phyloP scores from a whole-genome alignment of 768 basidiomycete species.

The Scleroderma citrinum region DNA sequence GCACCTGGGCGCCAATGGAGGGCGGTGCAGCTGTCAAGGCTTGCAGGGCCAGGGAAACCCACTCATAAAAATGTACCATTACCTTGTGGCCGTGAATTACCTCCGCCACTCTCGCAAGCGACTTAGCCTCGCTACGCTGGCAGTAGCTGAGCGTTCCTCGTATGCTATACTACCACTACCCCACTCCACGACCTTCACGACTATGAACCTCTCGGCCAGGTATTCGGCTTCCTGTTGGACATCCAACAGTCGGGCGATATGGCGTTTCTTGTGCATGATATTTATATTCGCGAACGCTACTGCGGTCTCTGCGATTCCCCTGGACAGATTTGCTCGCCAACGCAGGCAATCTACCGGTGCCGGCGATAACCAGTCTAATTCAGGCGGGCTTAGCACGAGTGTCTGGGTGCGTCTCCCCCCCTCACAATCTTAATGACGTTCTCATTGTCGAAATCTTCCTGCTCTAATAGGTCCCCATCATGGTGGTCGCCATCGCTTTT shows the following conservation, averaged over 20 bases:
- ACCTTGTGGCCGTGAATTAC: neutral
- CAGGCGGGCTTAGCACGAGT: conserved; percentile 12
- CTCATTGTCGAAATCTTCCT: neutral
- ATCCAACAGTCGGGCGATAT: neutral
- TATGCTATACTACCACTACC: neutral
- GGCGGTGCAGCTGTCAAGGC: neutral
- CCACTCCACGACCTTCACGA: neutral
- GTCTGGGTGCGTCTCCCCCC: conserved; percentile 28
- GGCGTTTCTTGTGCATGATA: neutral
- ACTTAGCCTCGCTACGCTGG: neutral
- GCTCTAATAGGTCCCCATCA: conserved; percentile 20
- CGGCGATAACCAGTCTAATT: conserved; percentile 10
- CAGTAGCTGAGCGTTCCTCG: neutral
- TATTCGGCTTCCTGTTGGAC: neutral
- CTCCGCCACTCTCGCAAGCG: neutral
- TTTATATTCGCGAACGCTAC: neutral
- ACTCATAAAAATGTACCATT: neutral
- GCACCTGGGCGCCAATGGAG: neutral
- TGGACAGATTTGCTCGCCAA: neutral
- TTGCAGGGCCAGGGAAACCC: neutral
- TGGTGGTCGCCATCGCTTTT: conserved; percentile 19
- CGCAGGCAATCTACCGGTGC: neutral
- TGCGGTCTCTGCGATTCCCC: neutral
- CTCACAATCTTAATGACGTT: neutral
- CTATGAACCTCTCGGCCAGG: neutral